phyloP scores from a whole-genome alignment of 768 basidiomycete species.

The Trametes sanguinea region DNA sequence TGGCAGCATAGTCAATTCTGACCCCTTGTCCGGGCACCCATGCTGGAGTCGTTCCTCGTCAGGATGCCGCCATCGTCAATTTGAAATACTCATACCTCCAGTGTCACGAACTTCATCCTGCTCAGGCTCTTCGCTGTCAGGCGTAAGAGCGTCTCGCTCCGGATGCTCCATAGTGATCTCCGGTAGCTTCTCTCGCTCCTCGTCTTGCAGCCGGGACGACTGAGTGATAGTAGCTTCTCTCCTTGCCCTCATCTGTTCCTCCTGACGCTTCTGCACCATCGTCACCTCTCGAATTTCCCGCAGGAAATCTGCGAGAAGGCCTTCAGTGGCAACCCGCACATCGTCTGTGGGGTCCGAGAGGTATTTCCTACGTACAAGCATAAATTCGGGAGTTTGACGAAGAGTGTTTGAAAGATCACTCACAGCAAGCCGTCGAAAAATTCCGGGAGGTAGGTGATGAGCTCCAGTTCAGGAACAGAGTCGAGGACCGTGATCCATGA shows the following conservation, averaged over 20 bases:
- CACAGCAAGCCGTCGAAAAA: constrained; percentile 93
- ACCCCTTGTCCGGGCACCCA: constrained; percentile 97
- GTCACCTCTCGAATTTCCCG: constrained; percentile 89
- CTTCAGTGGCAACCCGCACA: constrained; percentile 88
- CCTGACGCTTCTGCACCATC: constrained; percentile 63
- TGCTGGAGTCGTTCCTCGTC: constrained; percentile 40
- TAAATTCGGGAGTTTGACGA: not conserved
- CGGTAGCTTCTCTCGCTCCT: constrained; percentile 52
- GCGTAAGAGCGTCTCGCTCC: constrained; percentile 58
- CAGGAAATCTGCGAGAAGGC: constrained; percentile 84
- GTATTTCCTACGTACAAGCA: constrained; percentile 66
- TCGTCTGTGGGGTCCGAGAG: constrained; percentile 94
- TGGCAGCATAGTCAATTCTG: constrained; percentile 84
- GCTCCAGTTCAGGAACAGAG: constrained; percentile 93
- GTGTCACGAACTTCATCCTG: constrained; percentile 57
- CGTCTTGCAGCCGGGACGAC: constrained; percentile 44
- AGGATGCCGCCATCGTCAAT: not conserved
- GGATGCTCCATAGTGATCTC: constrained; percentile 59
- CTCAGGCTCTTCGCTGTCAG: constrained; percentile 46
- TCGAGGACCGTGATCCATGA: constrained; percentile 96
- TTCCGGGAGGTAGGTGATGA: constrained; percentile 92
- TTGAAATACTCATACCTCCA: constrained; percentile 49
- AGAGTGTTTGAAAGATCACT: constrained; percentile 32
- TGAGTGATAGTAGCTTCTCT: constrained; percentile 43
- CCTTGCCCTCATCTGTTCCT: constrained; percentile 52